Evolutionary conservation across 2,329 filamentous ascomycete genomes (phyloP), one percentile per base, ranked within the genome.

Genomic region (Aureobasidium leucospermi): DNA sequence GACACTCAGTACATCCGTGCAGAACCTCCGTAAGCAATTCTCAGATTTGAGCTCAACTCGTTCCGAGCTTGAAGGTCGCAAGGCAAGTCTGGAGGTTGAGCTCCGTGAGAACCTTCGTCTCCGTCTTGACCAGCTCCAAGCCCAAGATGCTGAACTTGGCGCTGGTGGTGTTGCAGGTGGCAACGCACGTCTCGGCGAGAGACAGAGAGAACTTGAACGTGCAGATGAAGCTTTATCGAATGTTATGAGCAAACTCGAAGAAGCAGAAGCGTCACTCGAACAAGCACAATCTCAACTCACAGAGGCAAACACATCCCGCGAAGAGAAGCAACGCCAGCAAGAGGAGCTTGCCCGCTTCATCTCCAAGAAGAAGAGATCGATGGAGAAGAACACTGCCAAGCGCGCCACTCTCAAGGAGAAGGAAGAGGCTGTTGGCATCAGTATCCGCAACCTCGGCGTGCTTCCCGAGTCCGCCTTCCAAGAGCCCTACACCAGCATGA

Each of bases 381-480:
- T 97, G 79, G 92, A 96, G 71, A 96, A 93, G 79, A 91, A 87
- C 65, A 87, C 96, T 69, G 88, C 92, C 66, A 90, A 91, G 73
- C 94, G 93, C 71, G 89, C 90, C 11, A 81, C 90, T 3, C 79
- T 95, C 63, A 87, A 84, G 15, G 82, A 86, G 49, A 88, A 91
- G 70, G 86, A 89, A 19, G 84, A 85, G 2, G 91, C 96, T 67
- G 90, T 89, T 63, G 86, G 86, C 62, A 88, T 90, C 69, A 93
- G 92, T 64, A 97, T 99, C 67, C 87, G 93, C 48, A 91, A 96
- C 65, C 80, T 99, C 6, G 94, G 94, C 65, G 92, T 96, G 16
- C 80, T 99, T 15, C 93, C 94, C 0, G 92, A 97, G 63, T 92
- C 96, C 68, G 91, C 93, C 0, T 94, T 96, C 70, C 89, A 89